Evolutionary conservation across 164 flowering plant genomes (phyloP).

Genomic region (Litsea cubeba): DNA sequence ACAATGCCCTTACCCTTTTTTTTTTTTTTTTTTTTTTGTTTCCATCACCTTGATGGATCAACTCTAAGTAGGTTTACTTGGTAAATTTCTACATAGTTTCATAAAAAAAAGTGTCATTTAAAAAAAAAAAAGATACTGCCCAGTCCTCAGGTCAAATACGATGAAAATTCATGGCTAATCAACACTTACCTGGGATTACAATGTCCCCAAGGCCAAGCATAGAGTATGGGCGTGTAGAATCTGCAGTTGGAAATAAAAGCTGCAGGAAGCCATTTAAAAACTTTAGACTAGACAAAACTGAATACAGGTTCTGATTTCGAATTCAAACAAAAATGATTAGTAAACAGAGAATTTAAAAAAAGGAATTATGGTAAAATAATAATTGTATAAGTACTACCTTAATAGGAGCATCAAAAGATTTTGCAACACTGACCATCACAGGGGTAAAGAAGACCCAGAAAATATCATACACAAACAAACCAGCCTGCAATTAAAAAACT

Average conservation of each 20-base stretch:
- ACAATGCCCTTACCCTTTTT: no score
- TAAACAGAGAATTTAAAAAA: not conserved
- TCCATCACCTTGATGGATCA: no score
- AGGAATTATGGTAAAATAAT: not conserved
- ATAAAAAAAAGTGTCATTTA: no score
- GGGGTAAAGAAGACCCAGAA: constrained; percentile 99
- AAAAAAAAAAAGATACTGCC: no score
- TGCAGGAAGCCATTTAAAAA: constrained; percentile 21
- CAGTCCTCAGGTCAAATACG: no score
- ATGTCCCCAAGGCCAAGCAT: constrained; percentile 99
- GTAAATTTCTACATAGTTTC: no score
- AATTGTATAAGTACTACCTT: constrained; percentile 46
- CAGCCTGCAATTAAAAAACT: constrained; percentile 50
- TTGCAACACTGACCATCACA: constrained; percentile 99
- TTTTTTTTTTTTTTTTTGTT: no score
- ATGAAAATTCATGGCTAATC: no score
- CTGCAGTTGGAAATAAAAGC: constrained; percentile 93
- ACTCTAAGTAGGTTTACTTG: no score
- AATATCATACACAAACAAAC: constrained; percentile 93
- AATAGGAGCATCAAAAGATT: constrained; percentile 99
- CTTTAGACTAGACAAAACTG: not conserved
- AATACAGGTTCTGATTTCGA: no score
- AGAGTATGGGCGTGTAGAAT: constrained; percentile 74
- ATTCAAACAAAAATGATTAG: not conserved
- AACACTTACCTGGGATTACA: constrained; percentile 80